These are phyloP conservation scores for Neofusicoccum laricinum DNA, from an alignment of 2,329 filamentous ascomycete genomes.

Conservation along the genomic window DNA sequence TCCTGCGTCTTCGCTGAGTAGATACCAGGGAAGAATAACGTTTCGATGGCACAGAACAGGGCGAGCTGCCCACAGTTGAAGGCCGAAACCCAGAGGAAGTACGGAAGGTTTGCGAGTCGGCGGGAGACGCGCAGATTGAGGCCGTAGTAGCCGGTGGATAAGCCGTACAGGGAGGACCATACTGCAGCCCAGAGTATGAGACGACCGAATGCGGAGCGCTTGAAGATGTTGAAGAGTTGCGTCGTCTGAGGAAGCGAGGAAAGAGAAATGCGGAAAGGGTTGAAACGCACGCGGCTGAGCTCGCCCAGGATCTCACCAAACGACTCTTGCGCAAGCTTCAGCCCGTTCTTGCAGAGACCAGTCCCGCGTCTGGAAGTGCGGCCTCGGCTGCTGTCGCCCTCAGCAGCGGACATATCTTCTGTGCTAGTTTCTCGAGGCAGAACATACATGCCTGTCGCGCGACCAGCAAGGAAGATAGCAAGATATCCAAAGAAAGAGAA, in stretches of 20 bases:
- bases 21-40: constrained; percentile 70
- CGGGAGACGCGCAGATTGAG: constrained; percentile 76
- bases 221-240: constrained; percentile 45
- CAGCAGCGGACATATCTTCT: neutral
- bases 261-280: neutral
- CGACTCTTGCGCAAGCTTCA: neutral
- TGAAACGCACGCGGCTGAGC: neutral
- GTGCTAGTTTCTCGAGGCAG: constrained; percentile 48
- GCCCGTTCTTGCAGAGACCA: neutral
- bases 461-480: constrained; percentile 88
- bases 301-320: neutral
- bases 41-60: constrained; percentile 75
- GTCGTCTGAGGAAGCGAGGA: constrained; percentile 18
- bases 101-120: constrained; percentile 87
- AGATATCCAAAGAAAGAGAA: constrained; percentile 93
- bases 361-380: neutral
- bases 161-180: constrained; percentile 69
- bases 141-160: constrained; percentile 70
- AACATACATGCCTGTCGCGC: constrained; percentile 76
- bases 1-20: constrained; percentile 55
- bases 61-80: constrained; percentile 86
- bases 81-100: constrained; percentile 86
- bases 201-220: constrained; percentile 59
- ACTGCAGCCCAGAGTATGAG: constrained; percentile 63
- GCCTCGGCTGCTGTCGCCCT: neutral